Conservation (phyloP, 306 rosid genomes). For the Rosa multiflora region DNA sequence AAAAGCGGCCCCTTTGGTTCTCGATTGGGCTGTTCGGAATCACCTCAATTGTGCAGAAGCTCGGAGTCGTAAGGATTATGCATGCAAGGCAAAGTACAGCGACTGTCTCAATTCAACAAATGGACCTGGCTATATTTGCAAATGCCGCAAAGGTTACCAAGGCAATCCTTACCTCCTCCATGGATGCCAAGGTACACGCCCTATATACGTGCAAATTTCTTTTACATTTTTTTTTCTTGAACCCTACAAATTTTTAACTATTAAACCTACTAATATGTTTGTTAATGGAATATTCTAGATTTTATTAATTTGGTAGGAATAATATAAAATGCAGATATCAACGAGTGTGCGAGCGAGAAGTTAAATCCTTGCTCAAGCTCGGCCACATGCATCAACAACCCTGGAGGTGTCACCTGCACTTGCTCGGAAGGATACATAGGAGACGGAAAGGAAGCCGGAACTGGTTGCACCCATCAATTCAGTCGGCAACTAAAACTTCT, state of each 20-base stretch:
- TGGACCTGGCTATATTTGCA: conserved; percentile 32
- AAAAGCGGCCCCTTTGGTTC: conserved; percentile 11
- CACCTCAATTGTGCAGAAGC: conserved; percentile 16
- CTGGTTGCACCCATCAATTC: not conserved
- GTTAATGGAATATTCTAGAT: not conserved
- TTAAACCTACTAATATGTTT: no score
- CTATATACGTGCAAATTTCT: not conserved
- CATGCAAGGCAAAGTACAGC: conserved; percentile 27
- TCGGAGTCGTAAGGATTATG: not conserved
- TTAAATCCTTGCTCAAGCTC: conserved; percentile 2
- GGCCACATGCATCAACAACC: conserved; percentile 8
- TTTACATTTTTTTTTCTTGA: not conserved
- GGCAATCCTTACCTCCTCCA: conserved; percentile 28
- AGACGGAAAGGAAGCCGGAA: conserved; percentile 10
- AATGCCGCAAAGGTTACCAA: conserved; percentile 19
- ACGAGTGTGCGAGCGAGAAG: conserved; percentile 18
- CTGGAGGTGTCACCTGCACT: not conserved
- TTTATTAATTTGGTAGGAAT: not conserved
- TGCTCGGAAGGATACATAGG: conserved; percentile 8
- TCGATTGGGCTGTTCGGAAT: conserved; percentile 35
- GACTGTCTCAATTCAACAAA: conserved; percentile 5
- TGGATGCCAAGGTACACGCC: conserved; percentile 21
- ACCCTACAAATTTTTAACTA: not conserved
- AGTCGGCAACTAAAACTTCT: not conserved
- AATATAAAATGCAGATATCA: conserved; percentile 9